phyloP scores from a whole-genome alignment of 73 alveolate species.

The Tetrahymena malaccensis region DNA sequence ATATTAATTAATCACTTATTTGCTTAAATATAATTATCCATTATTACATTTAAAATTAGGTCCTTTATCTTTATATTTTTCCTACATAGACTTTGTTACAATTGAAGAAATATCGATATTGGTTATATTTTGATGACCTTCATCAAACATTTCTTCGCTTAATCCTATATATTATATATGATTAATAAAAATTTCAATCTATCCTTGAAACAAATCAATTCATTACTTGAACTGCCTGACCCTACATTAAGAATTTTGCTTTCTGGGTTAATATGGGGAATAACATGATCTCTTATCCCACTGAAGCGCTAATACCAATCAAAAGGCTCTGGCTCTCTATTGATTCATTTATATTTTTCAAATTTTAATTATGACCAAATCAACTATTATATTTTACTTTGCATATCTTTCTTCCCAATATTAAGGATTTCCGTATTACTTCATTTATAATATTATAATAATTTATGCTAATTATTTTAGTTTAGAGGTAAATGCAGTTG shows the following conservation, averaged over 20 bases:
- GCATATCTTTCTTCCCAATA: constrained; percentile 97
- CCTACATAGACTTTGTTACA: constrained; percentile 89
- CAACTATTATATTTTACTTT: constrained; percentile 29
- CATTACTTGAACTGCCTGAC: constrained; percentile 85
- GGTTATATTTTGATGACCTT: constrained; percentile 86
- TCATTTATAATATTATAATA: constrained; percentile 37
- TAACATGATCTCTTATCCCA: constrained; percentile 88
- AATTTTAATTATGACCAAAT: no score
- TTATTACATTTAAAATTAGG: constrained; percentile 70
- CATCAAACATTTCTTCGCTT: constrained; percentile 97
- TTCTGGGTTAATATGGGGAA: constrained; percentile 77
- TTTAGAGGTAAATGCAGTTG: background rate
- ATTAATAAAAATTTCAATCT: background rate
- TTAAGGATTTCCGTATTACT: constrained; percentile 94
- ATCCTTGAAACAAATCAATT: background rate
- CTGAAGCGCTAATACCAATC: constrained; percentile 94
- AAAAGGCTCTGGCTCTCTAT: constrained; percentile 91
- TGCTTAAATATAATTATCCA: background rate
- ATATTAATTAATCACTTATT: background rate
- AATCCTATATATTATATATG: constrained; percentile 29
- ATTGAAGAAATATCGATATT: constrained; percentile 87
- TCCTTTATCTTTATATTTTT: constrained; percentile 86
- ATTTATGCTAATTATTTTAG: background rate
- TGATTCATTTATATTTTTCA: no score
- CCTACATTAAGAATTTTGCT: constrained; percentile 88